Percentiles rank a stretch among this genome's conserved stretches.
phyloP scores from a whole-genome alignment of 2,329 filamentous ascomycete genomes.

The Xylariaceae sp. region DNA sequence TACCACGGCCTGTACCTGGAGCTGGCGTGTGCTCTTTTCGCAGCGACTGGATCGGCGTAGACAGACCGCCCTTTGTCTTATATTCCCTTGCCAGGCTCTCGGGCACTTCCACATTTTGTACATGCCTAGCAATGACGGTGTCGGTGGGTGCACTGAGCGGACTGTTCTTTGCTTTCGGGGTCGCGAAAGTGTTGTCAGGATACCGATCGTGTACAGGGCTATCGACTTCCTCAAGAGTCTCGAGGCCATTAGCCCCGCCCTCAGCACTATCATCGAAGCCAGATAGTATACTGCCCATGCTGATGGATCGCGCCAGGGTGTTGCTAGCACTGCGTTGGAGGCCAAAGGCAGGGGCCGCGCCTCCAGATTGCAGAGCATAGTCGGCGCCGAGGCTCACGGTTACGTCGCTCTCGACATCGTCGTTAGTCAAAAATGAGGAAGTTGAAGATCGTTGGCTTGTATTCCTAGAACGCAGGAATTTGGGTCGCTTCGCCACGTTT shows the following conservation, averaged over 20 bases:
- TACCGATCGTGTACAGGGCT: conserved; percentile 27
- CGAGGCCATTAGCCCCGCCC: conserved; percentile 43
- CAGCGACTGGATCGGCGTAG: conserved; percentile 44
- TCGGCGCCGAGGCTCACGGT: conserved; percentile 67
- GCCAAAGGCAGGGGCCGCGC: conserved; percentile 59
- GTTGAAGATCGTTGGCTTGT: conserved; percentile 58
- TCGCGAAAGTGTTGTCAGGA: conserved; percentile 52
- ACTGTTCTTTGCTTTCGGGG: conserved; percentile 61
- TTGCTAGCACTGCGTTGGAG: conserved; percentile 49
- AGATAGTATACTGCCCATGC: conserved; percentile 85
- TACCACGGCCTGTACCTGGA: conserved; percentile 53
- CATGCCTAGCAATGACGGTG: conserved; percentile 81
- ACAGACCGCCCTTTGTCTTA: conserved; percentile 65
- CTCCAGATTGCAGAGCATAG: conserved; percentile 78
- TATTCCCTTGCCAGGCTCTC: conserved; percentile 86
- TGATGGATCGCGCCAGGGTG: conserved; percentile 69
- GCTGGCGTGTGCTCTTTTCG: conserved; percentile 52
- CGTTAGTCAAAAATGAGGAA: conserved; percentile 56
- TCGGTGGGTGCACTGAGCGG: conserved; percentile 69
- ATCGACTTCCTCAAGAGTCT: conserved; percentile 48
- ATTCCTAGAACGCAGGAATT: conserved; percentile 55
- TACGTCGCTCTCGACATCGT: conserved; percentile 67
- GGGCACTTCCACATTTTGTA: conserved; percentile 86
- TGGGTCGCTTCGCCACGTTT: conserved; percentile 46
- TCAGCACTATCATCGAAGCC: conserved; percentile 59